Base-by-base conservation (phyloP, 805 yeast species). In the Kurtzmaniella fragi region DNA sequence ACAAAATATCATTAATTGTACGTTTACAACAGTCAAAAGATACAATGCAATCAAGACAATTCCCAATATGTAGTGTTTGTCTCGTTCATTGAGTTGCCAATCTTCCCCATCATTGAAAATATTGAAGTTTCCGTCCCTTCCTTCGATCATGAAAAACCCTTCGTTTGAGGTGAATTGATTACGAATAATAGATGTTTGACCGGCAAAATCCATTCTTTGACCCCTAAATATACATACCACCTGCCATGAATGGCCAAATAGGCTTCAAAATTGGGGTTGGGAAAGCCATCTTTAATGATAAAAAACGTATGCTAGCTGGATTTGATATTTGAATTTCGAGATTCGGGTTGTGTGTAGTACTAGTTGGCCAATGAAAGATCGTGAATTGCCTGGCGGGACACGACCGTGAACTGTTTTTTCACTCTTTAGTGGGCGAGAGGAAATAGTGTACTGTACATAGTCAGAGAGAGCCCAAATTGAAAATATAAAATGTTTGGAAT, bases 181-280 rank as follows among this genome's bases (percentile, higher is more conserved):
- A 28, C n/a, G 30, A 28, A 28, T 13, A 20, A 20, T 8, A 8
- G 25, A 20, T 20, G 25, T 20, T 20, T 20, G 8, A 20, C 8
- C 7, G 25, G 16, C 15, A 27, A 13, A 17, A 14, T 10, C n/a
- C n/a, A n/a, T n/a, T n/a, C 14, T 25, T 15, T 25, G 15, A n/a
- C 23, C 17, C 11, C 15, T 30, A 31, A 30, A 32, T 8, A 29
- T 57, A 75, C 82, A 58, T 73, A 73, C 91, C 89, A 61, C 93
- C 95, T 58, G 77, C 80, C 56, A 84, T 84, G 65, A 85, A 83
- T 60, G 95, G 95, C 95, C 95, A 87, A 77, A 76, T 80, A 62
- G 79, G 77, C 68, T 84, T 86, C 58, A 75, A 54, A 46, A 74
- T 62, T 46, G 80, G 79, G 49, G 77, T 70, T 50, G 73, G 63